These are phyloP conservation scores for Pythium guiyangense DNA, from an alignment of 352 stramenopile genomes.

Conservation along the genomic window DNA sequence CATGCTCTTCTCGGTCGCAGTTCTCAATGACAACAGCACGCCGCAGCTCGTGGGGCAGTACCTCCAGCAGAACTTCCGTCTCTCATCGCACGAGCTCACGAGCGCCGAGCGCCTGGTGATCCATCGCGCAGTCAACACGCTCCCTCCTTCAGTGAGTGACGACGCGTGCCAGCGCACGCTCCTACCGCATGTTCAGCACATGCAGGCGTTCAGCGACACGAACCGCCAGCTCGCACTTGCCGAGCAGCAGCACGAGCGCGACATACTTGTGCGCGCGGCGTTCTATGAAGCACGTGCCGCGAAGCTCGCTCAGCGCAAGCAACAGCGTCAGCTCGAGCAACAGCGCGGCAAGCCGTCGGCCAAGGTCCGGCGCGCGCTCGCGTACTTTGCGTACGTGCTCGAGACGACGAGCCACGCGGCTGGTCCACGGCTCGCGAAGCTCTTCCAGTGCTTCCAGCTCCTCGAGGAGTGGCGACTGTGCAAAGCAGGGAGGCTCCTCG, in stretches of 20 bases:
- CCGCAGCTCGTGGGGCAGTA: constrained; percentile 62
- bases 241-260: constrained; percentile 47
- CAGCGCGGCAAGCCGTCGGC: constrained; percentile 27
- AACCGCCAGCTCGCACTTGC: constrained; percentile 36
- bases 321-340: constrained; percentile 27
- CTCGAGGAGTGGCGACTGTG: constrained; percentile 77
- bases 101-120: constrained; percentile 23
- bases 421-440: constrained; percentile 42
- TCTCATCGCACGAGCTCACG: constrained; percentile 23
- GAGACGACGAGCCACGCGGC: constrained; percentile 42
- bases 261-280: constrained; percentile 36
- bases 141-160: constrained; percentile 33
- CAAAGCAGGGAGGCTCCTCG: constrained; percentile 55
- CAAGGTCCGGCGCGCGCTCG: constrained; percentile 49
- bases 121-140: constrained; percentile 12
- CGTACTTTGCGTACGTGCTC: constrained; percentile 59
- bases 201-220: constrained; percentile 40
- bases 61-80: constrained; percentile 67
- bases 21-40: constrained; percentile 49
- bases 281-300: constrained; percentile 51
- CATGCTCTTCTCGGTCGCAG: constrained; percentile 64
- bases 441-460: constrained; percentile 70
- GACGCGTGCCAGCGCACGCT: constrained; percentile 60
- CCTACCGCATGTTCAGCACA: constrained; percentile 42
- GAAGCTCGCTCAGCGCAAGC: constrained; percentile 38